A percentile compares a stretch with the other conserved stretches of the same genome.
Conservation (phyloP, 805 yeast genomes). For the Yarrowia sp. region DNA sequence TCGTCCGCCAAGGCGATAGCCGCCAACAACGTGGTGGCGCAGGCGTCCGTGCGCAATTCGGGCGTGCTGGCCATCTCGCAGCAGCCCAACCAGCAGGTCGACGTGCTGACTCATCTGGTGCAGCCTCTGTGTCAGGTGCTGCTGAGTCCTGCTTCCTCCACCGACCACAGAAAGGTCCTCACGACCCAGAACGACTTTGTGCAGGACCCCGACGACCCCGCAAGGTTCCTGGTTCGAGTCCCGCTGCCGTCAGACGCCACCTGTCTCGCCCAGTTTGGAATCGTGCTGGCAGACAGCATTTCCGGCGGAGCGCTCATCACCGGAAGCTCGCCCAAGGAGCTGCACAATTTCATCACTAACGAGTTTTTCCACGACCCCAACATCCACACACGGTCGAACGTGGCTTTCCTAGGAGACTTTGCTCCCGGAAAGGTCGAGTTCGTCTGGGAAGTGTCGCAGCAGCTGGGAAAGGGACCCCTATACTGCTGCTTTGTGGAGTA, state of each 20-base stretch:
- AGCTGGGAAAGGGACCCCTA: constrained; percentile 46
- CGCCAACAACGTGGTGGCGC: constrained; percentile 14
- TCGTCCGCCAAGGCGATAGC: constrained; percentile 36
- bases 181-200: constrained; percentile 14
- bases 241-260: constrained; percentile 42
- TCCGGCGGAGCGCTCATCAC: constrained; percentile 50
- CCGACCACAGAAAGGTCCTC: constrained; percentile 3
- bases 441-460: constrained; percentile 46
- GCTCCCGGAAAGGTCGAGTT: constrained; percentile 44
- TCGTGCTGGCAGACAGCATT: constrained; percentile 40
- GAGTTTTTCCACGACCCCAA: constrained; percentile 52
- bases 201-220: constrained; percentile 41
- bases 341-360: constrained; percentile 49
- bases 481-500: constrained; percentile 53
- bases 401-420: constrained; percentile 51
- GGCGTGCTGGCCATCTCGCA: constrained; percentile 30
- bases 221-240: constrained; percentile 40
- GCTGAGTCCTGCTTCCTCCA: neutral
- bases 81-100: constrained; percentile 21
- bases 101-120: constrained; percentile 27
- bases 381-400: constrained; percentile 52
- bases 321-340: constrained; percentile 44
- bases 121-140: neutral
- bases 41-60: constrained; percentile 17
- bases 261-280: constrained; percentile 41